Evolutionary conservation across 2,329 filamentous ascomycete genomes (phyloP).

Genomic region (Colletotrichum falcatum): DNA sequence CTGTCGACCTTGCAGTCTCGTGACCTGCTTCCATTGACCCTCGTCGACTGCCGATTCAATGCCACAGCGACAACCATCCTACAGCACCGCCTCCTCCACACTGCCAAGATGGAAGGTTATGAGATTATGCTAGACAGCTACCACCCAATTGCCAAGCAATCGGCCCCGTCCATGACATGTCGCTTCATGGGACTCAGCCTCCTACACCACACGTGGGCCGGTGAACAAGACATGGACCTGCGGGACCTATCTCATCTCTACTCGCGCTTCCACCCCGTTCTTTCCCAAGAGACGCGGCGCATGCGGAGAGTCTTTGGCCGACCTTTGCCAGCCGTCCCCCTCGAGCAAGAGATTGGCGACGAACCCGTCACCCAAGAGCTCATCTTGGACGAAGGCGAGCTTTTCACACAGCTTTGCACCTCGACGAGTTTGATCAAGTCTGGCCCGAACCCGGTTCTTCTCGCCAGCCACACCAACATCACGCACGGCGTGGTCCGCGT

Average conservation of each 20-base stretch:
- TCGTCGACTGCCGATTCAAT: slow-evolving; percentile 73
- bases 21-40: slow-evolving; percentile 67
- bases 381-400: slow-evolving; percentile 75
- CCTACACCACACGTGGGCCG: slow-evolving; percentile 56
- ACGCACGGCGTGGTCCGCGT: slow-evolving; percentile 77
- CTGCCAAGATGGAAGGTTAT: slow-evolving; percentile 69
- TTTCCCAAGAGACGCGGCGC: slow-evolving; percentile 63
- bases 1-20: slow-evolving; percentile 61
- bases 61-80: slow-evolving; percentile 72
- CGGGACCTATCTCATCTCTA: slow-evolving; percentile 69
- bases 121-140: slow-evolving; percentile 83
- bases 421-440: slow-evolving; percentile 76
- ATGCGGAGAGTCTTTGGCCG: slow-evolving; percentile 45
- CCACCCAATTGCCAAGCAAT: slow-evolving; percentile 76
- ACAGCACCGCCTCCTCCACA: slow-evolving; percentile 71
- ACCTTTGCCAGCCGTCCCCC: slow-evolving; percentile 45
- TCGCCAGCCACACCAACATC: slow-evolving; percentile 73
- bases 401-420: slow-evolving; percentile 80
- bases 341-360: slow-evolving; percentile 49
- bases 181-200: slow-evolving; percentile 73
- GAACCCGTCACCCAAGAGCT: slow-evolving; percentile 69
- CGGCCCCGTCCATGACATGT: slow-evolving; percentile 76
- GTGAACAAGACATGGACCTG: slow-evolving; percentile 43
- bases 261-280: slow-evolving; percentile 76
- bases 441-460: slow-evolving; percentile 69